Evolutionary conservation across 345 rosid genomes (phyloP).

Genomic region (Brassica cretica): DNA sequence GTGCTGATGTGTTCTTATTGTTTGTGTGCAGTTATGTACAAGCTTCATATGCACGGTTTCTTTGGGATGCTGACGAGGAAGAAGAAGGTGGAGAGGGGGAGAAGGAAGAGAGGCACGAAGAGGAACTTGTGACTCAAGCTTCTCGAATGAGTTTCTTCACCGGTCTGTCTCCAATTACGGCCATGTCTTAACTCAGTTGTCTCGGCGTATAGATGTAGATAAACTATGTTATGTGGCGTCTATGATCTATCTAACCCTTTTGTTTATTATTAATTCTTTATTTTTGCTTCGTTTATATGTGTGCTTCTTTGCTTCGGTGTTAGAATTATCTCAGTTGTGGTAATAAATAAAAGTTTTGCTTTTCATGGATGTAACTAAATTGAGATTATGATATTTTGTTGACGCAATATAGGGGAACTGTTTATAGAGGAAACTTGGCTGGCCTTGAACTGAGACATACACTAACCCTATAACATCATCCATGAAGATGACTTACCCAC

Average conservation of each 20-base stretch:
- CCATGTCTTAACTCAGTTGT: constrained; percentile 50
- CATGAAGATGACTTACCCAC: constrained; percentile 3
- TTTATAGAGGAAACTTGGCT: neutral
- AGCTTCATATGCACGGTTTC: constrained; percentile 87
- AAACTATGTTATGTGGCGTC: constrained; percentile 4
- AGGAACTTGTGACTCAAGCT: constrained; percentile 23
- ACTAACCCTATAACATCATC: neutral
- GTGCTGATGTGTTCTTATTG: constrained; percentile 1
- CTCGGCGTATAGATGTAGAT: constrained; percentile 34
- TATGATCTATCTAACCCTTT: constrained; percentile 37
- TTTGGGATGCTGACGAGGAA: constrained; percentile 87
- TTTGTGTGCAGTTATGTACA: constrained; percentile 60
- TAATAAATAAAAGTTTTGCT: constrained; percentile 42
- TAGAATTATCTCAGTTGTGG: constrained; percentile 24
- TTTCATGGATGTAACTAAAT: constrained; percentile 5
- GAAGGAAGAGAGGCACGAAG: constrained; percentile 28
- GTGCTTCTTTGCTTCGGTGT: constrained; percentile 1
- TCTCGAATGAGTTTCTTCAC: constrained; percentile 37
- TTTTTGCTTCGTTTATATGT: constrained; percentile 4
- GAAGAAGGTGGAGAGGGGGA: constrained; percentile 49
- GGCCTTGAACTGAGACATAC: neutral
- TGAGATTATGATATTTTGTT: neutral
- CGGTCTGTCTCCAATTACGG: constrained; percentile 53
- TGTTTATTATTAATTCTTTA: constrained; percentile 17
- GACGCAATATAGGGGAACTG: neutral